Conservation (phyloP, 192 early-diverging fungal species). For the Coemansia sp. region DNA sequence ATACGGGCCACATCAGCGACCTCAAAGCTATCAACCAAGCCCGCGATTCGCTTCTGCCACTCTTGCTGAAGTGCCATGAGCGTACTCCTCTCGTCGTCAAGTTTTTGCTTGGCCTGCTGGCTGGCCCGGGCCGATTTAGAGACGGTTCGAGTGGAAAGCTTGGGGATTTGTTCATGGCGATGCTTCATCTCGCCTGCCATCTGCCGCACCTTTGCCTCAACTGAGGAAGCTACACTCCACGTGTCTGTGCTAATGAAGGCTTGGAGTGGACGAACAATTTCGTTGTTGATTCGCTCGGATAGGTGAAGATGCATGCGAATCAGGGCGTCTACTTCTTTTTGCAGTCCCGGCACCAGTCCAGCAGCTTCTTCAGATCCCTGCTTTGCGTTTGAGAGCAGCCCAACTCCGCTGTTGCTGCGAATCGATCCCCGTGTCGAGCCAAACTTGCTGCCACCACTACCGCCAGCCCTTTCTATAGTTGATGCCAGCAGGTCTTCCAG, state of each 20-base stretch:
- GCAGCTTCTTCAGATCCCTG: slow-evolving; percentile 7
- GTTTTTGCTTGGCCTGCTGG: slow-evolving; percentile 32
- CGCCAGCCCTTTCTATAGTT: slow-evolving; percentile 27
- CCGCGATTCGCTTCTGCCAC: slow-evolving; percentile 39
- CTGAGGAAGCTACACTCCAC: slow-evolving; percentile 23
- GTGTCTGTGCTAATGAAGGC: slow-evolving; percentile 21
- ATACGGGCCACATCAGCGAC: slow-evolving; percentile 39
- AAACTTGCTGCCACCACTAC: slow-evolving; percentile 5
- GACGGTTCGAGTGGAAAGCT: slow-evolving; percentile 34
- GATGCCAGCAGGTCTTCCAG: slow-evolving; percentile 34
- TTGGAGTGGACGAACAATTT: slow-evolving; percentile 34
- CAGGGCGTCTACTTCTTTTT: slow-evolving; percentile 24
- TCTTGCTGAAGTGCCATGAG: slow-evolving; percentile 34
- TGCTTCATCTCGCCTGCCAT: slow-evolving; percentile 35
- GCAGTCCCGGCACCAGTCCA: slow-evolving; percentile 20
- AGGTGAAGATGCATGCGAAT: slow-evolving; percentile 44
- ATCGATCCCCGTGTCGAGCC: slow-evolving; percentile 14
- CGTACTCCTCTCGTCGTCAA: slow-evolving; percentile 31
- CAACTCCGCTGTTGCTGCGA: slow-evolving; percentile 5
- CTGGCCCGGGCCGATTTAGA: slow-evolving; percentile 36
- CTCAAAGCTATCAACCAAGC: slow-evolving; percentile 43
- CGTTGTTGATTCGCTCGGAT: slow-evolving; percentile 38
- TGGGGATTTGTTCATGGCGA: slow-evolving; percentile 44
- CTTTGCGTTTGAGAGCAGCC: background rate
- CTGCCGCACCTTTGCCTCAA: slow-evolving; percentile 12